A percentile compares a stretch with the other conserved stretches of the same genome.
Evolutionary conservation across 495 filamentous ascomycete species (phyloP).

Genomic region (Penicillium macrosclerotiorum): DNA sequence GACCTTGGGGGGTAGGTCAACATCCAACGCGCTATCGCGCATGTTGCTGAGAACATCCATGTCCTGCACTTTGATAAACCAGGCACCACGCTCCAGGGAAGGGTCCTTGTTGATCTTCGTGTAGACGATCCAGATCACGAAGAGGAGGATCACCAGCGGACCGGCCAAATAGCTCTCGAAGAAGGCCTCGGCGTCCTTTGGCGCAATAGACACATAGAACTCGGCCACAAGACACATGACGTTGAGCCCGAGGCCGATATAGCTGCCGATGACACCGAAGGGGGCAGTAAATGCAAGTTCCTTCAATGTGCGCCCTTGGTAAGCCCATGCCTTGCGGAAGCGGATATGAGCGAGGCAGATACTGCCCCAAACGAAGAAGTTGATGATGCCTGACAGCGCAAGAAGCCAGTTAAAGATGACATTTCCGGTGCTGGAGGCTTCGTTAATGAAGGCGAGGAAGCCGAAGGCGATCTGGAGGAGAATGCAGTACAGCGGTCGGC

Average conservation of each 20-base stretch:
- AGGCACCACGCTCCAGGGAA: slow-evolving; percentile 22
- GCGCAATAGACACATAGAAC: slow-evolving; percentile 45
- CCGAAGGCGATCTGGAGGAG: slow-evolving; percentile 55
- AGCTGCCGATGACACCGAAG: slow-evolving; percentile 67
- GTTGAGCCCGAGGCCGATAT: slow-evolving; percentile 58
- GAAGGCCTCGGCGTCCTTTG: slow-evolving; percentile 53
- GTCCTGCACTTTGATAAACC: slow-evolving; percentile 19
- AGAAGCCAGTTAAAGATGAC: slow-evolving; percentile 62
- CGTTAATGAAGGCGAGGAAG: slow-evolving; percentile 53
- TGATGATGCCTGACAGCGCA: slow-evolving; percentile 61
- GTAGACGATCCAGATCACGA: slow-evolving; percentile 34
- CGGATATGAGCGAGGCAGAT: slow-evolving; percentile 74
- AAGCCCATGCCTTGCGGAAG: slow-evolving; percentile 60
- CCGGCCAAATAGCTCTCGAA: slow-evolving; percentile 63
- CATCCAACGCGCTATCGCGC: slow-evolving; percentile 24
- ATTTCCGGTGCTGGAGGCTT: slow-evolving; percentile 34
- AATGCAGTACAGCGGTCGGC: slow-evolving; percentile 54
- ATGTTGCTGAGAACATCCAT: slow-evolving; percentile 25
- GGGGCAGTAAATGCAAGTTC: slow-evolving; percentile 70
- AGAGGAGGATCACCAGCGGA: slow-evolving; percentile 52
- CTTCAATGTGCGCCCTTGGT: slow-evolving; percentile 57
- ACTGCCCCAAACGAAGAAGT: slow-evolving; percentile 70
- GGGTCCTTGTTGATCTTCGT: slow-evolving; percentile 22
- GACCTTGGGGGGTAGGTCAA: slow-evolving; percentile 24
- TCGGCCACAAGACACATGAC: slow-evolving; percentile 62